These are phyloP conservation scores for Brettanomyces naardenensis DNA, from an alignment of 805 yeast genomes.

Conservation along the genomic window DNA sequence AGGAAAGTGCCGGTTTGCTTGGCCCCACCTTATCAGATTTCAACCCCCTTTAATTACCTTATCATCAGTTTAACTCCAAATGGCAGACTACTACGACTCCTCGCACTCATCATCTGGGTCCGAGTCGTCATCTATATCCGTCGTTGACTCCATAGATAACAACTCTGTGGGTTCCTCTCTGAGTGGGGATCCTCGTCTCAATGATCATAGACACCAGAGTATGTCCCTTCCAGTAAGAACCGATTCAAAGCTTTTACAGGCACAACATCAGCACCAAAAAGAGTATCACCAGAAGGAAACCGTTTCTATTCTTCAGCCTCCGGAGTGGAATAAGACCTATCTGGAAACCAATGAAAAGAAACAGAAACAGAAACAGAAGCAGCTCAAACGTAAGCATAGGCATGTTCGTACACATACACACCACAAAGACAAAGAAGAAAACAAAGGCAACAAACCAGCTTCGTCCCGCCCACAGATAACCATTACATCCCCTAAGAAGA, in stretches of 20 bases:
- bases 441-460: no score
- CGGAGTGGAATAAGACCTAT: background rate
- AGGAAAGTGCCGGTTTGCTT: no score
- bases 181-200: slow-evolving; percentile 27
- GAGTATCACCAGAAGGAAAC: background rate
- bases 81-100: no score
- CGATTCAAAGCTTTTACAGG: slow-evolving; percentile 14
- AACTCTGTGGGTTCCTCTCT: slow-evolving; percentile 26
- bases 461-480: no score
- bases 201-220: slow-evolving; percentile 29
- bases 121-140: slow-evolving; percentile 10
- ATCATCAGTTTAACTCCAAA: no score
- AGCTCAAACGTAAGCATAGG: background rate
- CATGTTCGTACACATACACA: background rate
- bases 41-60: no score
- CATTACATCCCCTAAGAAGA: background rate
- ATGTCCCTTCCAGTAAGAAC: slow-evolving; percentile 26
- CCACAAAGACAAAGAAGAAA: background rate
- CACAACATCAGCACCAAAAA: background rate
- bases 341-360: background rate
- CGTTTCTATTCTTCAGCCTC: background rate
- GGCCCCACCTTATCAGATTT: no score
- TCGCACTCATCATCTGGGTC: no score
- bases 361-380: background rate
- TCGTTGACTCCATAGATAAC: slow-evolving; percentile 24